These are phyloP conservation scores for Scheffersomyces parashehatae DNA, from an alignment of 1,139 yeast genomes.

Conservation along the genomic window DNA sequence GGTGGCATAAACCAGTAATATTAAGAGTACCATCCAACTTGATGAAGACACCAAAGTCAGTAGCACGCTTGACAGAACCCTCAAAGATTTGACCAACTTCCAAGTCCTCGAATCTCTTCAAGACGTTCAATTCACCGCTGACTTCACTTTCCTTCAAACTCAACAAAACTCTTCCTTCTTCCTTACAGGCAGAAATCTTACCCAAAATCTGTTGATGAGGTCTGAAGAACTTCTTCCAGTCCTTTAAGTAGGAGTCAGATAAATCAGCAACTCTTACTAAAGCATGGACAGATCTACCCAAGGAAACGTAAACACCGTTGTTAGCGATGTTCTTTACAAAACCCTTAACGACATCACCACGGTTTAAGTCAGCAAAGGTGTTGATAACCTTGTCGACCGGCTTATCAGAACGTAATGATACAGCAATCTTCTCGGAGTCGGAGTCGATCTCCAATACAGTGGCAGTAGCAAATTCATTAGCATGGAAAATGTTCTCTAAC, in stretches of 20 bases:
- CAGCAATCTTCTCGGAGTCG: constrained; percentile 59
- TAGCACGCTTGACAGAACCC: constrained; percentile 77
- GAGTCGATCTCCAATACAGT: constrained; percentile 58
- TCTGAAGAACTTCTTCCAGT: constrained; percentile 80
- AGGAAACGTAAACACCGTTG: constrained; percentile 76
- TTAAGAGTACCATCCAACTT: constrained; percentile 72
- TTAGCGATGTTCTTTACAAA: constrained; percentile 74
- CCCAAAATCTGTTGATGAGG: constrained; percentile 77
- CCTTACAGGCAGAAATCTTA: constrained; percentile 64
- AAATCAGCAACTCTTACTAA: constrained; percentile 80
- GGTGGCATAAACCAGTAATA: constrained; percentile 86
- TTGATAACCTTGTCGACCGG: constrained; percentile 56
- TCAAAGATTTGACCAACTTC: constrained; percentile 69
- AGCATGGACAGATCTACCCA: constrained; percentile 74
- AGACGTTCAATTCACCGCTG: constrained; percentile 59
- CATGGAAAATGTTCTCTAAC: constrained; percentile 51
- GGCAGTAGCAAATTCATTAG: constrained; percentile 62
- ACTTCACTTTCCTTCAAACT: constrained; percentile 84
- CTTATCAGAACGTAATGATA: constrained; percentile 56
- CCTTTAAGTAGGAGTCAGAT: constrained; percentile 77
- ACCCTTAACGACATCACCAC: constrained; percentile 78
- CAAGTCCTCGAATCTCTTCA: constrained; percentile 66
- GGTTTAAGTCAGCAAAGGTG: constrained; percentile 54
- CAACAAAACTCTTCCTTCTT: constrained; percentile 66
- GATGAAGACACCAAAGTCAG: constrained; percentile 91